Evolutionary conservation across 2,329 filamentous ascomycete species (phyloP), one percentile per base, ranked within the genome.

Genomic region (Corynespora cassiicola): DNA sequence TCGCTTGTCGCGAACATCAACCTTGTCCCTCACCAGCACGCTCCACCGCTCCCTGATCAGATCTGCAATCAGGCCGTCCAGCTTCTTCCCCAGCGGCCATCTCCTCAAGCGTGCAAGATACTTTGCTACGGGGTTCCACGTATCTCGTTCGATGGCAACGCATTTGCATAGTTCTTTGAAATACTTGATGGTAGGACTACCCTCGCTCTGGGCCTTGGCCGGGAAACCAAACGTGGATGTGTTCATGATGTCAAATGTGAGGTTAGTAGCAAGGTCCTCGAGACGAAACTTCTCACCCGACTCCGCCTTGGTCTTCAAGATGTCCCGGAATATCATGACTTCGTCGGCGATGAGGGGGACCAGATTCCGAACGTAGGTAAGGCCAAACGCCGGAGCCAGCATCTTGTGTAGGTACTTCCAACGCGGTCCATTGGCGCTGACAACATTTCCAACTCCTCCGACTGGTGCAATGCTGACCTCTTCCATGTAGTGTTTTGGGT

Each of bases 31-130:
- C 10, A 56, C 41, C 2, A 64, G 52, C 16, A 58, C 54, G 9
- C 62, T 61, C 27, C 69, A 72, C 16, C 71, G 59, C 33, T 70
- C 57, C 10, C 67, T 54, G 7, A 74, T 56, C 9, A 61, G 44
- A n/a, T 58, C 51, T 11, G 54, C 50, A 6, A 74, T 46, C 27
- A 64, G 60, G 2, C 49, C 38, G 27, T 71, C 53, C 50, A 73
- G 22, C 50, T 64, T 45, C 11, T 32, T 32, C 7, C 33, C 37
- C 11, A 50, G 47, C 4, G 34, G 23, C 3, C 29, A 28, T 19
- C 46, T 42, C 19, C 26, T 58, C 22, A 33, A 26, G 8, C 37
- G 35, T 2, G 36, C 42, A 7, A 56, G 33, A 11, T 47, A 47
- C 6, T 41, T 52, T 7, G 29, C 45, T 5, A 63, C 17, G 3